Evolutionary conservation across 176 grass and related monocot genomes (phyloP).

Genomic region (Alloteropsis semialata): DNA sequence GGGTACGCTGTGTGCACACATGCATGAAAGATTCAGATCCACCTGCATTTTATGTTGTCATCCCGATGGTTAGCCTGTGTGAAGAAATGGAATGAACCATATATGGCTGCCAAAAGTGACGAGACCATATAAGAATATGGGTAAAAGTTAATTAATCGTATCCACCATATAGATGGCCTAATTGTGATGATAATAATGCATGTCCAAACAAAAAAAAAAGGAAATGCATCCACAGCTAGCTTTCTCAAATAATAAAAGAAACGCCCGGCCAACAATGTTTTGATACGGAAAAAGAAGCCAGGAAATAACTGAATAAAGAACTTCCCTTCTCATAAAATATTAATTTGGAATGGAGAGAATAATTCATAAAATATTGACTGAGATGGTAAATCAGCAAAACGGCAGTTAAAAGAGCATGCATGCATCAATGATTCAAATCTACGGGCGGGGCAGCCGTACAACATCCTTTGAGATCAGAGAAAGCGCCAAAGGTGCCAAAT

Average conservation of each 20-base stretch:
- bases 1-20: neutral
- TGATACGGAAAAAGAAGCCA: neutral
- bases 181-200: neutral
- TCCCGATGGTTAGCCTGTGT: neutral
- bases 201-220: neutral
- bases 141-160: neutral
- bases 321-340: too few species aligned
- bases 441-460: neutral
- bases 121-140: too few species aligned
- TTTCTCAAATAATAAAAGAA: neutral
- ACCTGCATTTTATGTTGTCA: constrained; percentile 22
- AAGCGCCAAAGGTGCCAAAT: neutral
- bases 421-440: neutral
- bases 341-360: too few species aligned
- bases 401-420: too few species aligned
- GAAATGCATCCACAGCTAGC: neutral
- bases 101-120: neutral
- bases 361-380: too few species aligned
- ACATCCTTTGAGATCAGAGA: too few species aligned
- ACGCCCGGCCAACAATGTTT: neutral
- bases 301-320: neutral
- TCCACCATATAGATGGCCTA: too few species aligned
- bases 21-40: constrained; percentile 9
- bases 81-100: neutral
- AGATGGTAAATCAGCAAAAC: too few species aligned